A percentile compares a stretch with the other conserved stretches of the same genome.
Conservation (phyloP, 176 grass and related monocot genomes). For the Carex myosuroides region DNA sequence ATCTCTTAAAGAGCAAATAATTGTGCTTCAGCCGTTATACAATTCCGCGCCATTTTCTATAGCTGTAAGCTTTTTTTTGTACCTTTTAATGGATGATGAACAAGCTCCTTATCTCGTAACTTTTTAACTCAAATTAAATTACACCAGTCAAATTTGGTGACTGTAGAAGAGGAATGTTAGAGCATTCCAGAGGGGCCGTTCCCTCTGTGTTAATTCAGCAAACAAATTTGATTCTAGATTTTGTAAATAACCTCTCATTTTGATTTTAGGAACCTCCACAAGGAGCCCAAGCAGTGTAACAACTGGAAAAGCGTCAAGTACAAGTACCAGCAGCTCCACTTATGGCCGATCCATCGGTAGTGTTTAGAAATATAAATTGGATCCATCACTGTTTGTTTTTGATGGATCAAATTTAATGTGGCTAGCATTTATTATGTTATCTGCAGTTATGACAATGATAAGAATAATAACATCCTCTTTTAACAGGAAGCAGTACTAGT, state of each 20-base stretch:
- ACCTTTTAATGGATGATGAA: not conserved
- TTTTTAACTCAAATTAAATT: not conserved
- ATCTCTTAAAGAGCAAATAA: not conserved
- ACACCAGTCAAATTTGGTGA: not conserved
- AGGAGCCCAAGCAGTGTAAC: slow-evolving; percentile 15
- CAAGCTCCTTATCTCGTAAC: not conserved
- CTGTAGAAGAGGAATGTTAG: not conserved
- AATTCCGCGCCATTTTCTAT: not conserved
- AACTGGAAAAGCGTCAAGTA: slow-evolving; percentile 4
- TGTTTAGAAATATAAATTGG: not conserved
- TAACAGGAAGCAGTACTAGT: slow-evolving; percentile 6
- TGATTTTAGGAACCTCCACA: not conserved
- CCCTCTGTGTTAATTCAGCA: not conserved
- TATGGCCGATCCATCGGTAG: slow-evolving; percentile 9
- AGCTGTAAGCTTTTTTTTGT: not conserved
- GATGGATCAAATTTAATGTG: not conserved
- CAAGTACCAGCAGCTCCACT: slow-evolving; percentile 11
- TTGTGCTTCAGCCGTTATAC: not conserved
- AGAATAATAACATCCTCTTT: not conserved
- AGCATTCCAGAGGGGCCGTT: not conserved
- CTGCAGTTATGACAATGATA: not conserved
- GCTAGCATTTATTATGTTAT: not conserved
- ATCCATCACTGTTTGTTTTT: not conserved
- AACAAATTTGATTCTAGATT: not conserved
- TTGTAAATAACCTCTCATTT: slow-evolving; percentile 14